These are phyloP conservation scores for Blastomyces emzantsi DNA, from an alignment of 2,329 filamentous ascomycete genomes.

Conservation along the genomic window DNA sequence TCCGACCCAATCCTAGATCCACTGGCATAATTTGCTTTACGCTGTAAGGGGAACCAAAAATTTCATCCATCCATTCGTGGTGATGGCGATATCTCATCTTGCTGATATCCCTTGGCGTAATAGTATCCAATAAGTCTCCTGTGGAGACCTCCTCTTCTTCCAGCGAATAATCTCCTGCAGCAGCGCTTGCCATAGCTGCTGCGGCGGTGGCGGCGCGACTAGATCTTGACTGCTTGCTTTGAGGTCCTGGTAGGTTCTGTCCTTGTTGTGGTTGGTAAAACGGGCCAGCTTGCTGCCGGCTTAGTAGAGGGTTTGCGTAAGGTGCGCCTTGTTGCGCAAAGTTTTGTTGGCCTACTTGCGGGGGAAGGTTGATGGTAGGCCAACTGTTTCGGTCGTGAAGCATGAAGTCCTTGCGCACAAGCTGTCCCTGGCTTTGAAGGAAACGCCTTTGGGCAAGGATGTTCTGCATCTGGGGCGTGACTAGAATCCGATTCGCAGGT, in stretches of 20 bases:
- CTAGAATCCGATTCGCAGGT: conserved; percentile 51
- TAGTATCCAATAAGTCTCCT: conserved; percentile 80
- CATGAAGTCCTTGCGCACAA: conserved; percentile 90
- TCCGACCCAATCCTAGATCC: conserved; percentile 75
- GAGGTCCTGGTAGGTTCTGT: conserved; percentile 22
- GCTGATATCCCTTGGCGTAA: conserved; percentile 85
- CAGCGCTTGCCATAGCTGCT: conserved; percentile 27
- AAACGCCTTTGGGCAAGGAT: conserved; percentile 43
- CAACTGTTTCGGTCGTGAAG: conserved; percentile 80
- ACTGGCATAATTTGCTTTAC: conserved; percentile 77
- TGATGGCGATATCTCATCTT: conserved; percentile 83
- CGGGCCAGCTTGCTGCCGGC: conserved; percentile 25
- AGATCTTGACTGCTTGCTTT: conserved; percentile 34
- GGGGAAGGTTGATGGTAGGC: conserved; percentile 70
- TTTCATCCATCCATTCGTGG: conserved; percentile 98
- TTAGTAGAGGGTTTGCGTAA: conserved; percentile 30
- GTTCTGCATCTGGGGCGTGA: conserved; percentile 34
- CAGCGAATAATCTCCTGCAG: conserved; percentile 44
- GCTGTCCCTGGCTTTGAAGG: conserved; percentile 65
- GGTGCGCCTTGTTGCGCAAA: conserved; percentile 43
- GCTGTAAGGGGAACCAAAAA: conserved; percentile 81
- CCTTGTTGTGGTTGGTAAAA: conserved; percentile 27
- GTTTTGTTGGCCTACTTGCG: conserved; percentile 42
- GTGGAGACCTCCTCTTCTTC: conserved; percentile 85
- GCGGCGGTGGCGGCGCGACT: conserved; percentile 35